Evolutionary conservation across 2,329 filamentous ascomycete genomes (phyloP).

Genomic region (Camillea tinctor): DNA sequence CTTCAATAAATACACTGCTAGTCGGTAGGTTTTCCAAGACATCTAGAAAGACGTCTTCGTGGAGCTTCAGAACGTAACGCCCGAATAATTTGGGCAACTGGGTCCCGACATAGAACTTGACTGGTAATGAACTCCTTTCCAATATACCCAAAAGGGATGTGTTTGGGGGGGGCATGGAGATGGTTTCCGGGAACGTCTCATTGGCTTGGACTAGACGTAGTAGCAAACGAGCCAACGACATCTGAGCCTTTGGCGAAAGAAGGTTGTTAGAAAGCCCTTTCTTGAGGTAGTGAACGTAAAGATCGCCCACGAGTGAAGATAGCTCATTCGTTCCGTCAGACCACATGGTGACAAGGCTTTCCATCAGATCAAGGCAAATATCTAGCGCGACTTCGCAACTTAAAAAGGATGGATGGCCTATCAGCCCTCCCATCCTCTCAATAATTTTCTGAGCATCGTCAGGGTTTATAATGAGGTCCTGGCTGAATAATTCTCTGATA

Average conservation of each 20-base stretch:
- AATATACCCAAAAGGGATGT: conserved; percentile 76
- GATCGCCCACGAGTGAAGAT: conserved; percentile 64
- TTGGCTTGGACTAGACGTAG: conserved; percentile 66
- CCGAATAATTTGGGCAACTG: conserved; percentile 74
- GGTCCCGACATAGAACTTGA: conserved; percentile 74
- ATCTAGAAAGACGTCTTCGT: conserved; percentile 82
- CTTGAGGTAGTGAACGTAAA: conserved; percentile 77
- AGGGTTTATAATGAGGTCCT: conserved; percentile 50
- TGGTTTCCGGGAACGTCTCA: conserved; percentile 62
- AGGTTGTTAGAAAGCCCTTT: conserved; percentile 65
- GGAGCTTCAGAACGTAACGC: conserved; percentile 76
- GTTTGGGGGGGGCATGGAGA: conserved; percentile 58
- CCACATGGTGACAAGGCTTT: conserved; percentile 64
- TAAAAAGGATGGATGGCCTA: conserved; percentile 60
- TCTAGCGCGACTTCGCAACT: conserved; percentile 73
- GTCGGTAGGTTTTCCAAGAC: conserved; percentile 76
- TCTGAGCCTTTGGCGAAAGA: conserved; percentile 68
- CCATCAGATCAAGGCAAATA: conserved; percentile 66
- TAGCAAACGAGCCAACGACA: conserved; percentile 66
- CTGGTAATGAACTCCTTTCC: conserved; percentile 60
- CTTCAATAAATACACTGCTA: conserved; percentile 70
- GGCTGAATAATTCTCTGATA: conserved; percentile 51
- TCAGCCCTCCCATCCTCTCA: conserved; percentile 49
- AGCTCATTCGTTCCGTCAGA: conserved; percentile 57
- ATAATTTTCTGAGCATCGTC: conserved; percentile 49